phyloP scores from a whole-genome alignment of 2,329 filamentous ascomycete species.

The Trichoderma lentiforme region DNA sequence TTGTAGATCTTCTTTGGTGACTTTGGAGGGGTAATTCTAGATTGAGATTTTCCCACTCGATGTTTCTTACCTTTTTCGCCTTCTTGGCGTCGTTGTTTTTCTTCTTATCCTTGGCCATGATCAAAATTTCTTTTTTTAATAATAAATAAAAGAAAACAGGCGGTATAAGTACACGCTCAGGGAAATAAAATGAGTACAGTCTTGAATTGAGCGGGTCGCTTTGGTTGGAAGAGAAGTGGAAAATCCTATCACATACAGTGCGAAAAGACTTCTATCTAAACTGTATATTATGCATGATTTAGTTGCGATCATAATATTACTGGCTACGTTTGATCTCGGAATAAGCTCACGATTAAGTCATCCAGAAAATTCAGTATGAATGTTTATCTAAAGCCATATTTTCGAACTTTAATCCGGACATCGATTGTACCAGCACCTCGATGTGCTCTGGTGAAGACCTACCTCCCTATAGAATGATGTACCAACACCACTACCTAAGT shows the following conservation, averaged over 20 bases:
- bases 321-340: neutral
- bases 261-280: neutral
- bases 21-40: slow-evolving; percentile 13
- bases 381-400: neutral
- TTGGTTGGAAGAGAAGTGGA: slow-evolving; percentile 2
- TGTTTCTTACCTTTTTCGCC: slow-evolving; percentile 43
- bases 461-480: neutral
- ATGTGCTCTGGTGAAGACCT: neutral
- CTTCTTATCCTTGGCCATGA: slow-evolving; percentile 54
- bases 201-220: neutral
- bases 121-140: neutral
- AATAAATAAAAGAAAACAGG: neutral
- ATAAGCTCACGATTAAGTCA: neutral
- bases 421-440: neutral
- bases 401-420: neutral
- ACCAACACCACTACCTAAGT: neutral
- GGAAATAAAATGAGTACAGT: neutral
- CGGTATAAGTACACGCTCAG: neutral
- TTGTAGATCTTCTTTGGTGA: neutral
- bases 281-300: neutral
- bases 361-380: neutral
- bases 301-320: neutral
- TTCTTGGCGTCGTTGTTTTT: slow-evolving; percentile 48
- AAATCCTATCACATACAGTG: slow-evolving; percentile 19
- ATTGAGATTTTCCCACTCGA: neutral